Evolutionary conservation across 2,329 filamentous ascomycete genomes (phyloP).

Genomic region (Phaeoacremonium minimum): DNA sequence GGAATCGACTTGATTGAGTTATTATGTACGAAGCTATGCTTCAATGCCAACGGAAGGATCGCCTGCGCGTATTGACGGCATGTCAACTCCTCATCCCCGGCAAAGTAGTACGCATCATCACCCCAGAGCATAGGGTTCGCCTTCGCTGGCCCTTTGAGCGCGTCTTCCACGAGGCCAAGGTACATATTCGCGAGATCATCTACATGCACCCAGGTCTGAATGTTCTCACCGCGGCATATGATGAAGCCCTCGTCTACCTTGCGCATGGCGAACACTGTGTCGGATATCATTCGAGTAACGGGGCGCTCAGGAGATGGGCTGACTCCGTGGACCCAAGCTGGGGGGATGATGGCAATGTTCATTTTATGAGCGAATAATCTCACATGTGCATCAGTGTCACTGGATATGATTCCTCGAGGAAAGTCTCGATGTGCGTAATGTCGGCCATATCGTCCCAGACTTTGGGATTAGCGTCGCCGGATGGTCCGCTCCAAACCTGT

Average conservation of each 20-base stretch:
- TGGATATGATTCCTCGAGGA: slow-evolving; percentile 11
- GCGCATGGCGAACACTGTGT: slow-evolving; percentile 9
- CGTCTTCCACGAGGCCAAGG: slow-evolving; percentile 11
- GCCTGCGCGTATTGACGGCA: slow-evolving; percentile 8
- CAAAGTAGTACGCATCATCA: slow-evolving; percentile 14
- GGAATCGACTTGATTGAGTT: slow-evolving; percentile 8
- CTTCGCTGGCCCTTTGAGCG: neutral
- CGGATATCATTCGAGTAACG: slow-evolving; percentile 6
- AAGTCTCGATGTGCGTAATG: slow-evolving; percentile 6
- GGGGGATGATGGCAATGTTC: slow-evolving; percentile 13
- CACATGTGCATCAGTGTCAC: slow-evolving; percentile 12
- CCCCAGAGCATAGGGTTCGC: slow-evolving; percentile 9
- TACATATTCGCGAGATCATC: slow-evolving; percentile 11
- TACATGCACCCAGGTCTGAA: slow-evolving; percentile 10
- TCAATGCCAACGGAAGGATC: slow-evolving; percentile 6
- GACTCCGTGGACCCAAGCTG: slow-evolving; percentile 5
- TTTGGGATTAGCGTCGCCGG: slow-evolving; percentile 5
- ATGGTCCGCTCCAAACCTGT: slow-evolving; percentile 11
- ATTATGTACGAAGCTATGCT: slow-evolving; percentile 9
- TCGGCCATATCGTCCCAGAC: slow-evolving; percentile 14
- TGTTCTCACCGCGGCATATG: slow-evolving; percentile 12
- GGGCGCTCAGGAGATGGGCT: slow-evolving; percentile 9
- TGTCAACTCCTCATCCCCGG: slow-evolving; percentile 6
- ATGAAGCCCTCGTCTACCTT: slow-evolving; percentile 11
- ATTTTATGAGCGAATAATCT: slow-evolving; percentile 6